These are phyloP conservation scores for Neonectria faginata DNA, from an alignment of 2,329 filamentous ascomycete species.

Conservation along the genomic window DNA sequence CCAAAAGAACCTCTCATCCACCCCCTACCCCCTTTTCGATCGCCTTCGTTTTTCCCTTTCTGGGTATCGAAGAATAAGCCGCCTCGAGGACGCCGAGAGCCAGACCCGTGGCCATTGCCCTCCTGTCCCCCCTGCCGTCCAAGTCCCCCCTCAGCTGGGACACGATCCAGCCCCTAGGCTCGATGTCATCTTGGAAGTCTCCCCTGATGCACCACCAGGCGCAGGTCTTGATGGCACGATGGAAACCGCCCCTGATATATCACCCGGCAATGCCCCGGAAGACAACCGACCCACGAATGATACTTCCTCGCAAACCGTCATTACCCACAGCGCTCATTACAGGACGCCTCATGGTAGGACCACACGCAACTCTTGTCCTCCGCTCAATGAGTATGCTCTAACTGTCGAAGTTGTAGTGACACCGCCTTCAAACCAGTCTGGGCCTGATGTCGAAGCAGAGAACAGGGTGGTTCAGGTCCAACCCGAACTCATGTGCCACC, in stretches of 20 bases:
- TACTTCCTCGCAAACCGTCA: neutral
- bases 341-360: neutral
- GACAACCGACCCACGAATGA: neutral
- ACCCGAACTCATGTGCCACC: neutral
- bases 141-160: neutral
- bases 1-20: neutral
- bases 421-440: neutral
- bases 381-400: neutral
- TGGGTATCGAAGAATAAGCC: neutral
- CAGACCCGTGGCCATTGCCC: neutral
- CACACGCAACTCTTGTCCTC: neutral
- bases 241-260: neutral
- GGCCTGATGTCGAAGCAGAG: neutral
- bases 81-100: constrained; percentile 1
- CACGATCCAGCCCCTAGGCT: neutral
- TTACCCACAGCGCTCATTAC: neutral
- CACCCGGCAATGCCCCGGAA: neutral
- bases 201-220: neutral
- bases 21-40: neutral
- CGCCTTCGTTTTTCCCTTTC: neutral
- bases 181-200: neutral
- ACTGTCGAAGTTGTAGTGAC: neutral
- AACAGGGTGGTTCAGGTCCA: too few species aligned
- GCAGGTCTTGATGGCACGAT: neutral
- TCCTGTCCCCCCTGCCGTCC: neutral